phyloP scores from a whole-genome alignment of 2,329 filamentous ascomycete genomes.

The Ophiobolus disseminans region DNA sequence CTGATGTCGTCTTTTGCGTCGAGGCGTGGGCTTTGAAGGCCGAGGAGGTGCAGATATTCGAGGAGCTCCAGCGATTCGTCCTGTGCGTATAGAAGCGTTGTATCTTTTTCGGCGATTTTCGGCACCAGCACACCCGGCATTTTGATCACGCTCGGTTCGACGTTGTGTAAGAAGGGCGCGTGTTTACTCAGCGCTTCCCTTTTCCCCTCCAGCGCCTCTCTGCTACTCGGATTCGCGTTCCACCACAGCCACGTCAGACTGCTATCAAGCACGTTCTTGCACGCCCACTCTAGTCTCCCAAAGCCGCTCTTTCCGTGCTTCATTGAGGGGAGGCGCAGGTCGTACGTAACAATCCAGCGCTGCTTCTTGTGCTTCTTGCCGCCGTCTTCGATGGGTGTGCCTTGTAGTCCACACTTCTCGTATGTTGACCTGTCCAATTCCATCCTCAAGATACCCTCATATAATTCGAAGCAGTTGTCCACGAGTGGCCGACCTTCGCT shows the following conservation, averaged over 20 bases:
- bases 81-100: slow-evolving; percentile 57
- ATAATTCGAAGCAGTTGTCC: slow-evolving; percentile 75
- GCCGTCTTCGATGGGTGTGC: slow-evolving; percentile 67
- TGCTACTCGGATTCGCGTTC: slow-evolving; percentile 56
- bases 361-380: slow-evolving; percentile 71
- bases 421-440: slow-evolving; percentile 83
- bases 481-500: slow-evolving; percentile 76
- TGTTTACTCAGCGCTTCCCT: slow-evolving; percentile 37
- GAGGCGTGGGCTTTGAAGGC: slow-evolving; percentile 71
- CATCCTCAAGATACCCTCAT: slow-evolving; percentile 73
- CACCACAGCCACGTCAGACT: slow-evolving; percentile 80
- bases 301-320: slow-evolving; percentile 83
- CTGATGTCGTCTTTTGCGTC: slow-evolving; percentile 66
- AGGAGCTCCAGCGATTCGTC: slow-evolving; percentile 71
- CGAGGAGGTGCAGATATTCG: slow-evolving; percentile 77
- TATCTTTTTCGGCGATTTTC: slow-evolving; percentile 24
- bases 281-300: slow-evolving; percentile 77
- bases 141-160: slow-evolving; percentile 30
- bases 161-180: slow-evolving; percentile 38
- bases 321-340: slow-evolving; percentile 79
- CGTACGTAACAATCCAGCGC: slow-evolving; percentile 79
- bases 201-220: slow-evolving; percentile 31
- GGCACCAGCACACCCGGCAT: slow-evolving; percentile 40
- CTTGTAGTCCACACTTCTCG: slow-evolving; percentile 81
- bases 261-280: slow-evolving; percentile 74